A percentile compares a stretch with the other conserved stretches of the same genome.
phyloP scores from a whole-genome alignment of 1,284 basidiomycete genomes.

The Microbotryum intermedium region DNA sequence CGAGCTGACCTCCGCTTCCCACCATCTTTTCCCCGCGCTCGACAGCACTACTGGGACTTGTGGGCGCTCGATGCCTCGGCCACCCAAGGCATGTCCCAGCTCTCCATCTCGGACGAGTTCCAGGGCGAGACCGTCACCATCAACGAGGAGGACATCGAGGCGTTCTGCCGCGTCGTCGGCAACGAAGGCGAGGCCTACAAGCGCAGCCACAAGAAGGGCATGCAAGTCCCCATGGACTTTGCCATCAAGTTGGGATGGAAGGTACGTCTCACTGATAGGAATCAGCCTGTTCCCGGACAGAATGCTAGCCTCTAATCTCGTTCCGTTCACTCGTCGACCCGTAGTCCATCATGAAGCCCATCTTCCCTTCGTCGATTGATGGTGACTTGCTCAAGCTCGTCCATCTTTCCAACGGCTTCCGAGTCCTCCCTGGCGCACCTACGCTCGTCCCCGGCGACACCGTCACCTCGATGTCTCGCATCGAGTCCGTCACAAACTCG shows the following conservation, averaged over 20 bases:
- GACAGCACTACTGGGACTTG: conserved; percentile 64
- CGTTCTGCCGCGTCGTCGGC: conserved; percentile 87
- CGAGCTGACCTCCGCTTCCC: background rate
- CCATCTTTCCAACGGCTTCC: conserved; percentile 94
- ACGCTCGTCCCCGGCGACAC: conserved; percentile 77
- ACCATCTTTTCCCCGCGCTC: background rate
- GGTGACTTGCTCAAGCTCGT: conserved; percentile 92
- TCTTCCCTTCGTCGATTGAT: conserved; percentile 84
- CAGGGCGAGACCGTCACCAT: conserved; percentile 74
- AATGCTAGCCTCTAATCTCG: background rate
- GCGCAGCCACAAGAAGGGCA: conserved; percentile 53
- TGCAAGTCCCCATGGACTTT: conserved; percentile 82
- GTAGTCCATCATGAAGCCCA: conserved; percentile 90
- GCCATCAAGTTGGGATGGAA: conserved; percentile 97
- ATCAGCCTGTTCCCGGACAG: background rate
- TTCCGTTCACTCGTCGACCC: conserved; percentile 5
- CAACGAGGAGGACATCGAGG: conserved; percentile 64
- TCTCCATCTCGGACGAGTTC: conserved; percentile 69
- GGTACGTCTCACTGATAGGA: conserved; percentile 47
- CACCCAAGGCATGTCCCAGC: conserved; percentile 32
- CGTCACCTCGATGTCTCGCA: conserved; percentile 80
- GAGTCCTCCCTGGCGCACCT: conserved; percentile 65
- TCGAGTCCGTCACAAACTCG: conserved; percentile 80
- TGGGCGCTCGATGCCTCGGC: conserved; percentile 71
- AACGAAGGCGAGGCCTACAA: conserved; percentile 89